phyloP scores from a whole-genome alignment of 208 protist species.

The Acanthamoeba royreba region DNA sequence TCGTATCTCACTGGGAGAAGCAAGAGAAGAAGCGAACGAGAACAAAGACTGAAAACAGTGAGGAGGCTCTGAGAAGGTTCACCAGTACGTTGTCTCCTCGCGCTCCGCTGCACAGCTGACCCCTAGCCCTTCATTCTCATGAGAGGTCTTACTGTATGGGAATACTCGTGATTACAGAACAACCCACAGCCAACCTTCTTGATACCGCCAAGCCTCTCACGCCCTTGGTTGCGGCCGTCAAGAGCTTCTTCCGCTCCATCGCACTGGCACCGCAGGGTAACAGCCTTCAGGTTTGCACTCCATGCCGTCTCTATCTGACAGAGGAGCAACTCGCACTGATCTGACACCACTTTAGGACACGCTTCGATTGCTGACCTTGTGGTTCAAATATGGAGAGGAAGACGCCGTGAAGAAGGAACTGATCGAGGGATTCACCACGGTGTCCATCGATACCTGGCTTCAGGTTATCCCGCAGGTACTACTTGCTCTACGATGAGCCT shows the following conservation, averaged over 20 bases:
- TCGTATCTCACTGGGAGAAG: slow-evolving; percentile 36
- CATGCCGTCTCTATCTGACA: too few relatives aligned
- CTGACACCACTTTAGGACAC: neutral
- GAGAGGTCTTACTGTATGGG: neutral
- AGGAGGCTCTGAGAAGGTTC: neutral
- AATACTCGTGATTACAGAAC: neutral
- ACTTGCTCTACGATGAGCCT: neutral
- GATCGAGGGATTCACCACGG: slow-evolving; percentile 86
- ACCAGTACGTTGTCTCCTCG: neutral
- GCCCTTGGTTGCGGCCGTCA: neutral
- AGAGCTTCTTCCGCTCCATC: slow-evolving; percentile 94
- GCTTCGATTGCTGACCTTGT: slow-evolving; percentile 95
- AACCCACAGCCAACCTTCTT: too few relatives aligned
- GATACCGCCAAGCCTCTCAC: neutral
- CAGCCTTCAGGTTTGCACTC: slow-evolving; percentile 39
- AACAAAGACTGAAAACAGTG: neutral
- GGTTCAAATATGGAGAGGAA: slow-evolving; percentile 90
- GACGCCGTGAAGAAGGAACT: slow-evolving; percentile 85
- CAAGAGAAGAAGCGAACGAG: neutral
- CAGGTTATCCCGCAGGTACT: slow-evolving; percentile 95
- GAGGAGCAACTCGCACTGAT: neutral
- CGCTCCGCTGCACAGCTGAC: too few relatives aligned
- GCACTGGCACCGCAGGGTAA: slow-evolving; percentile 64
- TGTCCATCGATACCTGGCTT: slow-evolving; percentile 97
- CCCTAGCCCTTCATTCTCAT: neutral